Evolutionary conservation across 2,329 filamentous ascomycete species (phyloP), one percentile per base, ranked within the genome.

Genomic region (Colletotrichum australisinense): DNA sequence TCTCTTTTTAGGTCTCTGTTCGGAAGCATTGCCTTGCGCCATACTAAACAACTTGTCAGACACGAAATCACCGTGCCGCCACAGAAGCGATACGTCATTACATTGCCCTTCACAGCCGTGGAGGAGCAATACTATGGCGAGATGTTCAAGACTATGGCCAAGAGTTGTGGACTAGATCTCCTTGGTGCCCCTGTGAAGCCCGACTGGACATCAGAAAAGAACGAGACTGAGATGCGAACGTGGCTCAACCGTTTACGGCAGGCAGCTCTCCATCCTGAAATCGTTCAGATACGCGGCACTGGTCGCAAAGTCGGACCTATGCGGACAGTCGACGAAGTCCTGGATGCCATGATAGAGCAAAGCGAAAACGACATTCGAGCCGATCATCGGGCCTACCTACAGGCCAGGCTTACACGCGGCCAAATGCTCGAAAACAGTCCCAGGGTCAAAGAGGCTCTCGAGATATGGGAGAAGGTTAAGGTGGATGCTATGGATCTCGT

Each of bases 261-360:
- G 79, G 94, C 92, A 1, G 95, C 94, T 70, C 86, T 98, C 19
- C 95, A 98, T 81, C 95, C 96, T 0, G 93, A 97, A 79, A 90
- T 97, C 55, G 88, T 88, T 11, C 89, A 89, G 38, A 87, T 92
- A 16, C 89, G 88, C 74, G 88, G 89, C 0, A 82, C 94, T 6
- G 92, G 92, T 1, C 87, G 89, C 57, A 90, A 87, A 62, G 87
- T 87, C 66, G 91, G 90, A 0, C 92, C 94, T 0, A 86, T 98
- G 75, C 89, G 94, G 14, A 97, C 95, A 0, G 93, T 98, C 1
- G 90, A 92, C 22, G 94, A 98, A 81, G 96, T 98, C 1, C 86
- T 99, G 12, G 92, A 95, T 75, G 91, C 93, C 5, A 98, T 99
- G 96, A 93, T 98, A 71, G 95, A 98, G 68, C 92, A 96, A 78